phyloP scores from a whole-genome alignment of 1,284 basidiomycete genomes.

The Volvariella volvacea region DNA sequence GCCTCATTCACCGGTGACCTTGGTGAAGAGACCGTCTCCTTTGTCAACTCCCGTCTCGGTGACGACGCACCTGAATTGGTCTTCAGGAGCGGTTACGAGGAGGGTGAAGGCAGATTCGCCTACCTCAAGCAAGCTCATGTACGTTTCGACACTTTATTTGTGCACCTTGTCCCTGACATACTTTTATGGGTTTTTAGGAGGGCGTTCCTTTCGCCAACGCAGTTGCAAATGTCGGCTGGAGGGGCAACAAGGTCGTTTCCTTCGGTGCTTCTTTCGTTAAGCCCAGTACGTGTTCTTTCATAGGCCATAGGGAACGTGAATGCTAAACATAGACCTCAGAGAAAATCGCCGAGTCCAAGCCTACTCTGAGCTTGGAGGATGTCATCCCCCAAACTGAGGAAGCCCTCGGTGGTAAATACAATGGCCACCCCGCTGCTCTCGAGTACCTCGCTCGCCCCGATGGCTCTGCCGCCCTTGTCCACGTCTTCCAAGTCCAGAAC shows the following conservation, averaged over 20 bases:
- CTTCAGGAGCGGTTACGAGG: conserved; percentile 10
- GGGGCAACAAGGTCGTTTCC: conserved; percentile 25
- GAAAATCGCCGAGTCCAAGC: not conserved
- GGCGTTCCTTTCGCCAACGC: conserved; percentile 15
- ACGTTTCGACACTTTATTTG: not conserved
- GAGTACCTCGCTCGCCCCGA: conserved; percentile 40
- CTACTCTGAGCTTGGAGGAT: not conserved
- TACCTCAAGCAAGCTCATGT: conserved; percentile 11
- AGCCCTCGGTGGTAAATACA: conserved; percentile 33
- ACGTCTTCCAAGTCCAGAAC: conserved; percentile 53
- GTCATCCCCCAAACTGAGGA: conserved; percentile 27
- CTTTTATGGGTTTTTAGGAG: conserved; percentile 7
- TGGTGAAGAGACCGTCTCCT: not conserved
- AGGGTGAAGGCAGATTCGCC: conserved; percentile 7
- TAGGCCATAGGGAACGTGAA: too few species aligned
- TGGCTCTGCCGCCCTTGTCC: conserved; percentile 41
- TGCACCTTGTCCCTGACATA: not conserved
- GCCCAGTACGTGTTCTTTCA: conserved; percentile 19
- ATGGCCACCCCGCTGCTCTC: conserved; percentile 33
- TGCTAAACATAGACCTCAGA: not conserved
- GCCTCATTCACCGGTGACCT: not conserved
- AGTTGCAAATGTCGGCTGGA: too few species aligned
- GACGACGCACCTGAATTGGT: not conserved
- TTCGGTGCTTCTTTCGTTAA: conserved; percentile 41
- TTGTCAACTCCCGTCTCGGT: not conserved